These are phyloP conservation scores for Solanum gandarillasii DNA, from an alignment of 257 asterid genomes.

Conservation along the genomic window DNA sequence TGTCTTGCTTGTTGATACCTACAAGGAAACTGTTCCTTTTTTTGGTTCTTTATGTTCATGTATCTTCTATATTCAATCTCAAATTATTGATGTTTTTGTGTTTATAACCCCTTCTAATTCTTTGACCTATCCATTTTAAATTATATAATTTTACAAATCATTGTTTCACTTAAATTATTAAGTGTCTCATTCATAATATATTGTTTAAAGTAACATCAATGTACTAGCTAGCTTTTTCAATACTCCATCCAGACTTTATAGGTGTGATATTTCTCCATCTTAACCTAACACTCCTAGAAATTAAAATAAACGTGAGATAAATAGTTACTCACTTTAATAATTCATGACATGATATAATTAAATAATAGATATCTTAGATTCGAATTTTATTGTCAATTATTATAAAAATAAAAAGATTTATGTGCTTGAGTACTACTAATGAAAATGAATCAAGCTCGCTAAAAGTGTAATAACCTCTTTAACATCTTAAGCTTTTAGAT, in stretches of 20 bases:
- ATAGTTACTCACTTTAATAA: neutral
- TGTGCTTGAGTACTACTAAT: too few relatives aligned
- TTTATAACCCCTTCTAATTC: neutral
- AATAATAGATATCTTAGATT: neutral
- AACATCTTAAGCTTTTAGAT: neutral
- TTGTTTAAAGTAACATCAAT: neutral
- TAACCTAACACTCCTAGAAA: neutral
- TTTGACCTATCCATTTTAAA: slow-evolving; percentile 5
- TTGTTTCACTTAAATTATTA: neutral
- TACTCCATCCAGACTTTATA: neutral
- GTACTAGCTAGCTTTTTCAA: neutral
- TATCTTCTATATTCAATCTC: neutral
- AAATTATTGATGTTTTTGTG: neutral
- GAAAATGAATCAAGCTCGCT: neutral
- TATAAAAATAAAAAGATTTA: neutral
- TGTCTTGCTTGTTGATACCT: neutral
- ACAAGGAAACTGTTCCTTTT: neutral
- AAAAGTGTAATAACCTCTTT: neutral
- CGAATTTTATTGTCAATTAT: neutral
- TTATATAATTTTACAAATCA: neutral
- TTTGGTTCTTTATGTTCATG: neutral
- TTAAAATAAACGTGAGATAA: neutral
- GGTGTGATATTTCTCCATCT: neutral
- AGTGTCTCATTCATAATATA: neutral
- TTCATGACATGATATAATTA: neutral